Evolutionary conservation across 305 asterid species (phyloP).

Genomic region (Solanum hybrid): DNA sequence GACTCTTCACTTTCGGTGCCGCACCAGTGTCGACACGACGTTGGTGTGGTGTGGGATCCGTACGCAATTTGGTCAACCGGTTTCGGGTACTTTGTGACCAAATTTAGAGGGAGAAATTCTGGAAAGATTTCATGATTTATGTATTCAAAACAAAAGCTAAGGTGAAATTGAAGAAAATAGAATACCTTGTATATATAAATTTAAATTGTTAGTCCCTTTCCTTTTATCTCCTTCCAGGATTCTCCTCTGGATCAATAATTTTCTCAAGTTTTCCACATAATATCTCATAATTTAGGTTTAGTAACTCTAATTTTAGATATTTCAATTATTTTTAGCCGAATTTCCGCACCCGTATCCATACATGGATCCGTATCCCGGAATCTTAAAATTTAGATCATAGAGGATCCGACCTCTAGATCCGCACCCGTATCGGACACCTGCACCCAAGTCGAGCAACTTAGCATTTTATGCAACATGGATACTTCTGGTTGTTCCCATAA

Average conservation of each 20-base stretch:
- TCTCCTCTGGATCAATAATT: background rate
- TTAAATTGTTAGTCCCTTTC: background rate
- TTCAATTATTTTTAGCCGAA: too few relatives aligned
- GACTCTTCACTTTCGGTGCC: background rate
- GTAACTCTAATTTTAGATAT: background rate
- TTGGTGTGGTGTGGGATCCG: background rate
- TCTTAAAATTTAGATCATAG: background rate
- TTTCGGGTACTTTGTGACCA: background rate
- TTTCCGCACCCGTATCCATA: background rate
- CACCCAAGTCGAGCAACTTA: background rate
- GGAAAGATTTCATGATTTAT: background rate
- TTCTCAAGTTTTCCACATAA: background rate
- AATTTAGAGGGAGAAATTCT: background rate
- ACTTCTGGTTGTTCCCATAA: background rate
- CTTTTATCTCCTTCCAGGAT: background rate
- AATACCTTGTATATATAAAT: background rate
- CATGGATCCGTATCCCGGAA: background rate
- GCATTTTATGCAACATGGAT: background rate
- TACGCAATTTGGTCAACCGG: background rate
- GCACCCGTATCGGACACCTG: background rate
- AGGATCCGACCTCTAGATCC: background rate
- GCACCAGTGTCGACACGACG: background rate
- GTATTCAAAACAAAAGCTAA: background rate
- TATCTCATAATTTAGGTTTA: background rate
- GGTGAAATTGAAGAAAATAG: background rate